Conservation (phyloP, 1,284 basidiomycete genomes). For the Moniliophthora roreri region DNA sequence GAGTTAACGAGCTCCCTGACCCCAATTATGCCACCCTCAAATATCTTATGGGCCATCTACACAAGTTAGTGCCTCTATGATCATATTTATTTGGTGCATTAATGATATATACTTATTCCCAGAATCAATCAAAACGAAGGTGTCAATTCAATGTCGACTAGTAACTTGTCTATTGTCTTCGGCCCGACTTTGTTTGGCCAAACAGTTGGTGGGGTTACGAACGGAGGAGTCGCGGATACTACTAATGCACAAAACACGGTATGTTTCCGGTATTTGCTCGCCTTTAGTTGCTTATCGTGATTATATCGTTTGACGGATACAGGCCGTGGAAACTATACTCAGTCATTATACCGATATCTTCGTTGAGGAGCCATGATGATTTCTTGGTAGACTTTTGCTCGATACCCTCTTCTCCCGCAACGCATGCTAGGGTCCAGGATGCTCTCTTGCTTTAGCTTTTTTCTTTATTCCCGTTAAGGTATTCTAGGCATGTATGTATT, state of each 20-base stretch:
- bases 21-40: constrained; percentile 98
- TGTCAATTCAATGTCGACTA: constrained; percentile 91
- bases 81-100: constrained; percentile 1
- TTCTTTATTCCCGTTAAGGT: constrained; percentile 5
- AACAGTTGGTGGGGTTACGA: constrained; percentile 27
- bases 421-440: not conserved
- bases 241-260: constrained; percentile 50
- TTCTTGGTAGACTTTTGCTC: constrained; percentile 4
- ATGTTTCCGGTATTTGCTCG: constrained; percentile 12
- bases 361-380: constrained; percentile 60
- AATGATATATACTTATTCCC: constrained; percentile 7
- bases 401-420: constrained; percentile 2
- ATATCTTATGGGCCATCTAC: constrained; percentile 91
- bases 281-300: not conserved
- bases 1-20: constrained; percentile 97
- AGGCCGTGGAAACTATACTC: constrained; percentile 81
- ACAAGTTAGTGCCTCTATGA: constrained; percentile 58
- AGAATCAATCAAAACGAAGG: constrained; percentile 77
- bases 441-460: constrained; percentile 4
- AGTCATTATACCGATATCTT: constrained; percentile 82
- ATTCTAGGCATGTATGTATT: constrained; percentile 10
- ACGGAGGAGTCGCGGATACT: constrained; percentile 53
- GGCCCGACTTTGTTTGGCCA: constrained; percentile 91
- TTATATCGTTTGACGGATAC: constrained; percentile 11
- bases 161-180: constrained; percentile 96